Percentiles rank a stretch among this genome's conserved stretches.
Conservation (phyloP, 192 early-diverging fungal genomes). For the Mortierella antarctica region DNA sequence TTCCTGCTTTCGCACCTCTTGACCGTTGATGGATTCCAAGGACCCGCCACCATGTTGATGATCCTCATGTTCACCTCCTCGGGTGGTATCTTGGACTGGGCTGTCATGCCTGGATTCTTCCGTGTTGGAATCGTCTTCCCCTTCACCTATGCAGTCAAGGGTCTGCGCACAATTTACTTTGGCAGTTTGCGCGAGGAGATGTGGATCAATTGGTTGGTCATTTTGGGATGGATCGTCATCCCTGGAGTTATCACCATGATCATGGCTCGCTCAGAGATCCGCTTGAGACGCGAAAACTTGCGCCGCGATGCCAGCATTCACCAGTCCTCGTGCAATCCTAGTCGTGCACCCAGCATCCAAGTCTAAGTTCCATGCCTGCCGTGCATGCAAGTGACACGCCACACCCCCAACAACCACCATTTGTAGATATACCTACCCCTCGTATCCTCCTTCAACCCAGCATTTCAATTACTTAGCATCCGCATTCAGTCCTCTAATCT, state of each 20-base stretch:
- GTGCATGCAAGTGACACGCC: neutral
- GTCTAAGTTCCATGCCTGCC: neutral
- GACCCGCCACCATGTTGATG: conserved; percentile 43
- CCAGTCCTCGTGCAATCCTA: conserved; percentile 4
- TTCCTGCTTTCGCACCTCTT: conserved; percentile 37
- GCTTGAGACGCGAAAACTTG: conserved; percentile 41
- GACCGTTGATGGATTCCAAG: conserved; percentile 49
- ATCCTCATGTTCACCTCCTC: conserved; percentile 52
- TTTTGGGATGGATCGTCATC: conserved; percentile 36
- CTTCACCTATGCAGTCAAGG: conserved; percentile 34
- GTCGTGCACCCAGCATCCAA: neutral
- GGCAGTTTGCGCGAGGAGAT: conserved; percentile 27
- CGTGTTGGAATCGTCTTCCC: conserved; percentile 41
- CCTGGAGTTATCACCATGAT: conserved; percentile 23
- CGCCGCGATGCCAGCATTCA: conserved; percentile 24
- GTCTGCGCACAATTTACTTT: conserved; percentile 42
- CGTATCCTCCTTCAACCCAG: too few relatives aligned
- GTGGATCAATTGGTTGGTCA: conserved; percentile 53
- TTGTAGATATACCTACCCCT: conserved; percentile 2
- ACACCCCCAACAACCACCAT: neutral
- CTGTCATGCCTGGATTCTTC: conserved; percentile 52
- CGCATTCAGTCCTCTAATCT: too few relatives aligned
- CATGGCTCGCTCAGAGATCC: conserved; percentile 48
- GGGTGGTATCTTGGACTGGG: conserved; percentile 41
- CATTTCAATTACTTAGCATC: too few relatives aligned